Evolutionary conservation across 768 basidiomycete species (phyloP), one percentile per base, ranked within the genome.

Genomic region (Tylopilus balloui): DNA sequence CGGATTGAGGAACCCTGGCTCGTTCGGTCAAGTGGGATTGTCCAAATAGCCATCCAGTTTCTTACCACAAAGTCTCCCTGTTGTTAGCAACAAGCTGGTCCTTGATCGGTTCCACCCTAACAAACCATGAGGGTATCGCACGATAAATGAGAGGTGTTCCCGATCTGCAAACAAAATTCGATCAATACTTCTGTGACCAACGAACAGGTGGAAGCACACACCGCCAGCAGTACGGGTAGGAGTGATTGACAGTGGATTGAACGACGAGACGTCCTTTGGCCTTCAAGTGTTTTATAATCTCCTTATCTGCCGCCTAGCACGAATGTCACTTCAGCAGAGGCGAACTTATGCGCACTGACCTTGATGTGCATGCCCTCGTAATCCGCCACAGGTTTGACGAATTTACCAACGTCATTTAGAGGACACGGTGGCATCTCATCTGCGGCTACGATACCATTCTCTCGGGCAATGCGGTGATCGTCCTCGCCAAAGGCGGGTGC

Each of bases 141-240:
- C 92, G 89, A 70, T 99, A 94, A 54, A 99, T 84, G 61, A 99
- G 79, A 19, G 96, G 96, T 1, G 95, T 97, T 12, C 86, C 84
- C 17, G 96, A 98, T 63, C 93, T 94, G 21, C 50, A 35, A 23
- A 27, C 10, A 23, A 23, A 21, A 20, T 41, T 42, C 8, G 39
- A 32, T 43, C 38, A 50, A 17, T 21, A 39, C 17, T 11, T 28
- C 6, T 35, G 20, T 1, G 24, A 42, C 21, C 9, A 14, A 15
- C 11, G 17, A 3, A 23, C 13, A 10, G 14, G 11, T 43, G 6
- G 38, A 32, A 27, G 40, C 17, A 58, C 64, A 28, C 52, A 90
- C 88, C 93, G 81, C 96, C 96, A 98, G 67, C 96, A 99, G 78
- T 84, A 96, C 11, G 96, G 96, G 63, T 99, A 98, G 54, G 84